Percentiles rank a stretch among this genome's conserved stretches.
Conservation (phyloP, 768 basidiomycete species). For the Pholiota conissans region DNA sequence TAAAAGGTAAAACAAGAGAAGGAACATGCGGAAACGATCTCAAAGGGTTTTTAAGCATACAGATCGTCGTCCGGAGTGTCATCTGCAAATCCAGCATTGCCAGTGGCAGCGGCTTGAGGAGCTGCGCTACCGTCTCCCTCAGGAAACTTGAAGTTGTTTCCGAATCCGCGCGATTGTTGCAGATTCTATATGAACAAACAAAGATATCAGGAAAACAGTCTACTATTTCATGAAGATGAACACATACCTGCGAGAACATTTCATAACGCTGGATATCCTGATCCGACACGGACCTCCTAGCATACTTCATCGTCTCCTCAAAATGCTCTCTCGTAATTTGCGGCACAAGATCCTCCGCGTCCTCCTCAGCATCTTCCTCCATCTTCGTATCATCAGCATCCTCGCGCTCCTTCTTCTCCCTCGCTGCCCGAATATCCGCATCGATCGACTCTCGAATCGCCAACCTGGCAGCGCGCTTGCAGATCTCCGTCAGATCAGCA, state of each 20-base stretch:
- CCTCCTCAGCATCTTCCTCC: slow-evolving; percentile 71
- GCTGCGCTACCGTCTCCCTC: slow-evolving; percentile 55
- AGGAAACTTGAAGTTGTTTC: slow-evolving; percentile 98
- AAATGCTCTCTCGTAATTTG: slow-evolving; percentile 93
- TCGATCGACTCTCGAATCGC: slow-evolving; percentile 97
- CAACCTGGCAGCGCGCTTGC: slow-evolving; percentile 95
- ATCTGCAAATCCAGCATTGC: slow-evolving; percentile 80
- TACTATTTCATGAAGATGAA: not conserved
- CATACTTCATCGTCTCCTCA: slow-evolving; percentile 98
- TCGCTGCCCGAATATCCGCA: slow-evolving; percentile 74
- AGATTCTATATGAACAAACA: slow-evolving; percentile 55
- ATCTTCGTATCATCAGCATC: slow-evolving; percentile 73
- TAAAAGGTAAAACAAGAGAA: not conserved
- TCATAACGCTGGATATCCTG: slow-evolving; percentile 60
- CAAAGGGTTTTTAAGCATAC: slow-evolving; percentile 61
- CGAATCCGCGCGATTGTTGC: slow-evolving; percentile 89
- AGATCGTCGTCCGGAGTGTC: slow-evolving; percentile 89
- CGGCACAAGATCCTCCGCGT: slow-evolving; percentile 90
- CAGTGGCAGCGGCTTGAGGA: slow-evolving; percentile 42
- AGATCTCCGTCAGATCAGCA: slow-evolving; percentile 99
- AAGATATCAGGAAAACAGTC: slow-evolving; percentile 7
- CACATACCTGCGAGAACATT: slow-evolving; percentile 87
- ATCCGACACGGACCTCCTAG: slow-evolving; percentile 79
- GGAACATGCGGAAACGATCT: not conserved
- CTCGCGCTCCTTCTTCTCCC: slow-evolving; percentile 82